phyloP scores from a whole-genome alignment of 1,139 yeast species.

The Nematodospora anomalae region DNA sequence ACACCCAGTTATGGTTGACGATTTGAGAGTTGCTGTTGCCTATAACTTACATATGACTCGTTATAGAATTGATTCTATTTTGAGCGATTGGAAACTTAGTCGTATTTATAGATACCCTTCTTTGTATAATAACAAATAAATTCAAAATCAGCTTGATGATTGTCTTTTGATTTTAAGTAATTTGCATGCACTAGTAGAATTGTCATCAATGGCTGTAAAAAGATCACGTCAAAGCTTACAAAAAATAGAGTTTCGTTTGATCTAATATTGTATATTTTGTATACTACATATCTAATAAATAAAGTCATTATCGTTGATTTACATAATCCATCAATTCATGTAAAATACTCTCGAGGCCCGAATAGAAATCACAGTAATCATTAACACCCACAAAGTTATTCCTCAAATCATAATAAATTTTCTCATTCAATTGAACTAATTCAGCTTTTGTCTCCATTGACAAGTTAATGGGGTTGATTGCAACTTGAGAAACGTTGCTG shows the following conservation, averaged over 20 bases:
- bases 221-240: too few species aligned
- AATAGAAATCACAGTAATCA: constrained; percentile 48
- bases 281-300: too few species aligned
- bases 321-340: constrained; percentile 31
- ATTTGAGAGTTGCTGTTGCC: constrained; percentile 35
- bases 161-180: too few species aligned
- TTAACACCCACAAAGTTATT: constrained; percentile 48
- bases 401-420: constrained; percentile 42
- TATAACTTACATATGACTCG: constrained; percentile 23
- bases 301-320: neutral
- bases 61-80: constrained; percentile 45
- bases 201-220: too few species aligned
- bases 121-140: neutral
- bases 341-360: constrained; percentile 42
- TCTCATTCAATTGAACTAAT: constrained; percentile 36
- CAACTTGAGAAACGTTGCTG: constrained; percentile 6
- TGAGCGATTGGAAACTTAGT: constrained; percentile 46
- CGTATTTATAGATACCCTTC: neutral
- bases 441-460: constrained; percentile 20
- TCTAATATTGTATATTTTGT: too few species aligned
- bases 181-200: too few species aligned
- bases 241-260: too few species aligned
- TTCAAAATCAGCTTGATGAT: neutral
- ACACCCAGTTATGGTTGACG: constrained; percentile 51
- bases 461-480: constrained; percentile 4